These are phyloP conservation scores for Albatrellus ellisii DNA, from an alignment of 768 basidiomycete genomes.

Conservation along the genomic window DNA sequence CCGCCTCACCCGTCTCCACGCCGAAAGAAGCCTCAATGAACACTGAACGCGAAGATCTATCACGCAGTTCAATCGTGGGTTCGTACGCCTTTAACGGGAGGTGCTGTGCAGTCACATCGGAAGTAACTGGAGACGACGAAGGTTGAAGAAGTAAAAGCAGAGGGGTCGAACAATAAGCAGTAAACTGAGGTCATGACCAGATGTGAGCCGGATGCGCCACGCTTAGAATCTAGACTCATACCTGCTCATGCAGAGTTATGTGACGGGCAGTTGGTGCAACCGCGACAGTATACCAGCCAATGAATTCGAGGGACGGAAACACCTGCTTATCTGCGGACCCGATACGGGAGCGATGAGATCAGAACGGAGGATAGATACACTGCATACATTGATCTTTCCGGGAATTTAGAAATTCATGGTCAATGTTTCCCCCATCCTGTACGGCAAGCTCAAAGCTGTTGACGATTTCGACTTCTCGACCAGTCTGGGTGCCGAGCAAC, in stretches of 20 bases:
- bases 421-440: conserved; percentile 45
- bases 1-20: conserved; percentile 96
- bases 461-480: conserved; percentile 92
- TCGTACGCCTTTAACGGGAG: conserved; percentile 94
- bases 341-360: too few relatives aligned
- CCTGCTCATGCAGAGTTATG: conserved; percentile 80
- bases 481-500: conserved; percentile 85
- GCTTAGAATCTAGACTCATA: conserved; percentile 17
- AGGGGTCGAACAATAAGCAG: conserved; percentile 75
- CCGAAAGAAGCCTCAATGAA: conserved; percentile 80
- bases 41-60: conserved; percentile 60
- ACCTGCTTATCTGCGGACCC: conserved; percentile 81
- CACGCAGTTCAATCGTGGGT: conserved; percentile 75
- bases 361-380: too few relatives aligned
- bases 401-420: conserved; percentile 71
- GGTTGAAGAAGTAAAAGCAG: conserved; percentile 72
- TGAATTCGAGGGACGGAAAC: conserved; percentile 92
- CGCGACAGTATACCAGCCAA: conserved; percentile 95
- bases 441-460: conserved; percentile 90
- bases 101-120: conserved; percentile 50
- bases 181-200: conserved; percentile 41
- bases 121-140: conserved; percentile 26
- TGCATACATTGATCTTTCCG: conserved; percentile 78
- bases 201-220: not conserved
- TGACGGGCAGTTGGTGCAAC: conserved; percentile 61